Evolutionary conservation across 306 rosid species (phyloP).

Genomic region (Gastrolobium villosum): DNA sequence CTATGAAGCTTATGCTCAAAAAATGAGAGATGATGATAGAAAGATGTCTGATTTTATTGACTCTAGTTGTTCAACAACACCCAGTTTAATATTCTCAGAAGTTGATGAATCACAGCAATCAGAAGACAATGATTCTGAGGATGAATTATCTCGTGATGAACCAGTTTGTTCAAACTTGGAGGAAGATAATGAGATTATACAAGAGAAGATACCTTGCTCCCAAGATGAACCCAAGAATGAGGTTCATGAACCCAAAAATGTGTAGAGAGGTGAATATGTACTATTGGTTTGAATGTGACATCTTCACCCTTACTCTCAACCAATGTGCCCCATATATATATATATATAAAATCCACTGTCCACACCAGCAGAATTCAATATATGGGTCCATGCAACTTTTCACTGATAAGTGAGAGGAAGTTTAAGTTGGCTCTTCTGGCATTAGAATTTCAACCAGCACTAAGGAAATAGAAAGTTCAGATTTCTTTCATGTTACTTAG

Average conservation of each 20-base stretch:
- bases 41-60: constrained; percentile 49
- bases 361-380: constrained; percentile 1
- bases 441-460: constrained; percentile 28
- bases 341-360: neutral
- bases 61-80: constrained; percentile 56
- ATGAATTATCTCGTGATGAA: constrained; percentile 47
- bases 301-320: constrained; percentile 15
- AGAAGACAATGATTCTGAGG: constrained; percentile 52
- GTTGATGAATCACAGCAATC: constrained; percentile 46
- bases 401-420: constrained; percentile 27
- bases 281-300: constrained; percentile 35
- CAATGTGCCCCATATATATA: neutral
- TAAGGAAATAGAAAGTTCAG: constrained; percentile 10
- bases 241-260: constrained; percentile 35
- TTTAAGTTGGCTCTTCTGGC: constrained; percentile 45
- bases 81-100: neutral
- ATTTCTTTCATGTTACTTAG: constrained; percentile 26
- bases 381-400: constrained; percentile 20
- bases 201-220: constrained; percentile 7
- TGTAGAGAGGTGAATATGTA: constrained; percentile 16
- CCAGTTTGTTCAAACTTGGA: constrained; percentile 44
- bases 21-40: constrained; percentile 72
- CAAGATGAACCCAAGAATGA: constrained; percentile 39
- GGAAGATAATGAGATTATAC: constrained; percentile 37
- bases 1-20: constrained; percentile 61